Conservation (phyloP, 2,329 filamentous ascomycete species). For the Fusarium paranaense region DNA sequence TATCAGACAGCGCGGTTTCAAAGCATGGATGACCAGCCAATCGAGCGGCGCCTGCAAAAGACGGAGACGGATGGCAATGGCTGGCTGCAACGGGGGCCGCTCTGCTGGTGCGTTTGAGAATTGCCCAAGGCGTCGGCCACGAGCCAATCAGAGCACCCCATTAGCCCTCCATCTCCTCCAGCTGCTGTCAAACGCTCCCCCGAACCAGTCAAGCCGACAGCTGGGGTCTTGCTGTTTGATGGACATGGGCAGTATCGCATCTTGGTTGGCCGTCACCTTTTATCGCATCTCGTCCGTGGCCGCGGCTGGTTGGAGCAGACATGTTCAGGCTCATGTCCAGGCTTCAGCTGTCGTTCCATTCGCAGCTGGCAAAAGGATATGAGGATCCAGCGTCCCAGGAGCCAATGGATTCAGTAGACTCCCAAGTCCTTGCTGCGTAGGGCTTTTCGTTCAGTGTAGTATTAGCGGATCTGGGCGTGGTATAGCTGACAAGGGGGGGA, state of each 20-base stretch:
- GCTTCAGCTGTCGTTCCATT: slow-evolving; percentile 30
- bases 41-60: not conserved
- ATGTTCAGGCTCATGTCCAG: not conserved
- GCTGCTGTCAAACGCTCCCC: slow-evolving; percentile 10
- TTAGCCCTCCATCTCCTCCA: not conserved
- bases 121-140: not conserved
- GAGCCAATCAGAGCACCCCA: slow-evolving; percentile 7
- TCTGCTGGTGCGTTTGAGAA: slow-evolving; percentile 31
- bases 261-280: not conserved
- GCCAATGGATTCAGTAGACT: slow-evolving; percentile 22
- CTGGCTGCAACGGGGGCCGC: not conserved
- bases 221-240: not conserved
- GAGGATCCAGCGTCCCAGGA: not conserved
- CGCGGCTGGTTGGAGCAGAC: slow-evolving; percentile 14
- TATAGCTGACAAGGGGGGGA: not conserved
- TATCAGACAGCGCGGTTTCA: slow-evolving; percentile 37
- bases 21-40: slow-evolving; percentile 12
- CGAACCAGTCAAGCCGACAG: not conserved
- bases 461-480: not conserved
- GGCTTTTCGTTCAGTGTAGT: not conserved
- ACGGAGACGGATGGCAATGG: not conserved
- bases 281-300: slow-evolving; percentile 1
- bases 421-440: slow-evolving; percentile 14
- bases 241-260: slow-evolving; percentile 7
- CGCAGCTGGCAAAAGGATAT: slow-evolving; percentile 15